Base-by-base conservation (phyloP, 2,329 filamentous ascomycete genomes). In the Aphanocladium album region DNA sequence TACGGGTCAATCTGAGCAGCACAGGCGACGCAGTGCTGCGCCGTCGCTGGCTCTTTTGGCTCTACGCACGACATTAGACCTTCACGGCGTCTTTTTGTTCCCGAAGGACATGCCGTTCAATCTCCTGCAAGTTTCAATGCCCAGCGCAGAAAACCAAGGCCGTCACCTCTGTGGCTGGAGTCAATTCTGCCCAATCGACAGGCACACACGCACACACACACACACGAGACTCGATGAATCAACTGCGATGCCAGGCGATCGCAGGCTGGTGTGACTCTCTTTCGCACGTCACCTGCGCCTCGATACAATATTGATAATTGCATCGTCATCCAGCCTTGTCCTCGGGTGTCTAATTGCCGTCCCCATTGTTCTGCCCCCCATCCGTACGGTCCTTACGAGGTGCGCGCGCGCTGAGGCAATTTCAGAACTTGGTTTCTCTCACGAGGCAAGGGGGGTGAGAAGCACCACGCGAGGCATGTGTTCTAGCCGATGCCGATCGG, bases 11-110 rank as follows among this genome's bases (percentile, higher is more conserved):
- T 35, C 8, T 30, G 54, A 51, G 25, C 56, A 23, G n/a, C 56
- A 51, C 17, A n/a, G 6, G 46, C 55, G 46, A 30, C 49, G 57
- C 37, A 60, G 57, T 25, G 39, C 57, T 12, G 57, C 57, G 5
- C 57, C 57, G 25, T 59, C 57, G 1, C 47, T n/a, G n/a, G n/a
- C n/a, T n/a, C 57, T 4, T 14, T 27, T 6, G 5, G 25, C 37
- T 35, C 57, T 19, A 9, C 19, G 23, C 23, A 19, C 45, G 8
- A 3, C 57, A 27, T 9, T 19, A 16, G 33, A 3, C 6, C 37
- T 9, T 30, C 30, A 21, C 11, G 23, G 3, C 25, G 23, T 5
- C 11, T 52, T 37, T 52, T 59, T 21, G 9, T 14, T 3, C 25
- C 25, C 5, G 12, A 46, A 5, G 47, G n/a, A 59, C 3, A 23